Conservation (phyloP, 352 stramenopile species). For the Pythium aquatile region DNA sequence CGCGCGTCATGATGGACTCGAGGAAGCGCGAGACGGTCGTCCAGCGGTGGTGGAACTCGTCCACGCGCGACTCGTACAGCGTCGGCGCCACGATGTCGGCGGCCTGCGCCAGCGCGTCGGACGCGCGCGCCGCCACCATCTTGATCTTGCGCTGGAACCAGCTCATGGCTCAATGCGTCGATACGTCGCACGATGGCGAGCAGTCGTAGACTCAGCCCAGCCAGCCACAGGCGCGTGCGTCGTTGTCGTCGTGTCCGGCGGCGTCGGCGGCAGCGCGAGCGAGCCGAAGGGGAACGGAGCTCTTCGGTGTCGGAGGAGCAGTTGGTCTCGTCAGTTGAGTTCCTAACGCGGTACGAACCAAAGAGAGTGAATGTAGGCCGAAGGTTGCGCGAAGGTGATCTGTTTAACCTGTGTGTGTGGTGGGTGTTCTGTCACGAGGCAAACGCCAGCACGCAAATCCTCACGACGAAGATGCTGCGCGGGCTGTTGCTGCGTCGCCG, state of each 20-base stretch:
- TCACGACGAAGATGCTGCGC: constrained; percentile 11
- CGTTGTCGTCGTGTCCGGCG: background rate
- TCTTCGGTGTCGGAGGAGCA: background rate
- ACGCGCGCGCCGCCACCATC: constrained; percentile 70
- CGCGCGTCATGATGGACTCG: constrained; percentile 61
- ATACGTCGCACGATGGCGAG: background rate
- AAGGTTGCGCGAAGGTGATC: constrained; percentile 25
- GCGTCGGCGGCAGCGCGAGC: background rate
- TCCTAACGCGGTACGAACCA: constrained; percentile 10
- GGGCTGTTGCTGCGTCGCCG: constrained; percentile 18
- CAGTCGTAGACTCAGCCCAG: background rate
- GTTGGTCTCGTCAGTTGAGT: background rate
- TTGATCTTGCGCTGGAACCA: constrained; percentile 80
- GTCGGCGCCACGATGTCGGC: constrained; percentile 77
- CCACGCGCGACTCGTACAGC: constrained; percentile 77
- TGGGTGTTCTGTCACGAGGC: constrained; percentile 18
- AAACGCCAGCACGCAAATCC: constrained; percentile 12
- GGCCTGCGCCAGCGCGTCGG: constrained; percentile 68
- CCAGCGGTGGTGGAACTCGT: constrained; percentile 88
- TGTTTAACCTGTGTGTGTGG: constrained; percentile 17
- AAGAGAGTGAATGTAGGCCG: background rate
- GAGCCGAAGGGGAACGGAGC: constrained; percentile 6
- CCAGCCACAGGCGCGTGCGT: background rate
- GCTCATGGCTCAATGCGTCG: constrained; percentile 34
- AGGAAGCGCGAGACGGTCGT: constrained; percentile 75